Conservation (phyloP, 208 protist species). For the Leishmania amazonensis region DNA sequence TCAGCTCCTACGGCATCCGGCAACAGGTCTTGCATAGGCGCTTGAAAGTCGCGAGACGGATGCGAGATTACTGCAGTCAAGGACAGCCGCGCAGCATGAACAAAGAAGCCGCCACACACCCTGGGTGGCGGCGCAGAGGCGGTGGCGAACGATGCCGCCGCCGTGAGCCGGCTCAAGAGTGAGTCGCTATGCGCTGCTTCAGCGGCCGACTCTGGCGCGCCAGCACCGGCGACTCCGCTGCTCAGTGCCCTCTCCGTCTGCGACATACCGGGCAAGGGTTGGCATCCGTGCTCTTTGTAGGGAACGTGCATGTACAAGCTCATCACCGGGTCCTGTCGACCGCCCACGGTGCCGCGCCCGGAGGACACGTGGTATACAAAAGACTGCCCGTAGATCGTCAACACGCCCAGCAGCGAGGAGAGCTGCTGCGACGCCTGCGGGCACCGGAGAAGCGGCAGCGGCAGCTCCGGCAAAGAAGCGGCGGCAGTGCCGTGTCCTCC, state of each 20-base stretch:
- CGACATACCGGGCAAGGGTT: background rate
- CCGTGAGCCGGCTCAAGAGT: slow-evolving; percentile 32
- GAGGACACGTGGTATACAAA: slow-evolving; percentile 43
- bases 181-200: background rate
- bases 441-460: background rate
- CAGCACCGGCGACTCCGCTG: background rate
- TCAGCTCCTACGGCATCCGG: background rate
- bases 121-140: slow-evolving; percentile 14
- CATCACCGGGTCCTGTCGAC: background rate
- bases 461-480: background rate
- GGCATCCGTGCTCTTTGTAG: background rate
- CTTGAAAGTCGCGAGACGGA: background rate
- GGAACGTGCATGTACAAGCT: slow-evolving; percentile 6
- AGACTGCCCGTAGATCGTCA: slow-evolving; percentile 45
- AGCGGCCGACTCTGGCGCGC: background rate
- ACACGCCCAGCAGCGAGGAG: slow-evolving; percentile 31
- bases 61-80: slow-evolving; percentile 13
- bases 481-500: too few species aligned
- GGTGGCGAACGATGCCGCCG: slow-evolving; percentile 21
- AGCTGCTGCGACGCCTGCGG: background rate
- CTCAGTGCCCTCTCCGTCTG: background rate
- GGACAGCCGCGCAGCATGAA: slow-evolving; percentile 16
- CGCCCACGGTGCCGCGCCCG: background rate
- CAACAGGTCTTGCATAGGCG: background rate
- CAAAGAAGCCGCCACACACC: slow-evolving; percentile 9